These are phyloP conservation scores for Penicillium brevicompactum DNA, from an alignment of 2,329 filamentous ascomycete genomes.

Conservation along the genomic window DNA sequence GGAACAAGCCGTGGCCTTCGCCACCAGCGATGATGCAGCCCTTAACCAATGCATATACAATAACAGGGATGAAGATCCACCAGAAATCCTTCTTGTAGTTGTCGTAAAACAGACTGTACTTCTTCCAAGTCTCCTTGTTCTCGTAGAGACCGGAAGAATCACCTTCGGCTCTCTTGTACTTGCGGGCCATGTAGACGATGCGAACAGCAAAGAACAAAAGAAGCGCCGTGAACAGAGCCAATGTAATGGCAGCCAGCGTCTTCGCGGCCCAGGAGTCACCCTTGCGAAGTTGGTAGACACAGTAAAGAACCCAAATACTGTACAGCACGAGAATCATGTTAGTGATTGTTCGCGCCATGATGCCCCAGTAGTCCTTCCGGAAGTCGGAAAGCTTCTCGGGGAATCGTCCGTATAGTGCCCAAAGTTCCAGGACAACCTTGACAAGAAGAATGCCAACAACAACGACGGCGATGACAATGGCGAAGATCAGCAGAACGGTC, in stretches of 20 bases:
- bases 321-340: conserved; percentile 89
- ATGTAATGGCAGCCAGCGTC: conserved; percentile 75
- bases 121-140: conserved; percentile 86
- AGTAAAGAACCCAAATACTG: conserved; percentile 93
- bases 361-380: conserved; percentile 94
- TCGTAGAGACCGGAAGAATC: conserved; percentile 76
- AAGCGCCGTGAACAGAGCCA: conserved; percentile 76
- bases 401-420: conserved; percentile 87
- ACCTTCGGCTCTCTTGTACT: conserved; percentile 74
- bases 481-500: conserved; percentile 86
- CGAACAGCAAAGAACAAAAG: conserved; percentile 82
- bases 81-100: conserved; percentile 92
- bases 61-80: conserved; percentile 92
- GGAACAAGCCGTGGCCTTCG: conserved; percentile 80
- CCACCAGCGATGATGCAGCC: conserved; percentile 81
- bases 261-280: conserved; percentile 96
- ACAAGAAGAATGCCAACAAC: conserved; percentile 83
- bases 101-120: conserved; percentile 97
- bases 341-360: conserved; percentile 85
- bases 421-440: conserved; percentile 87
- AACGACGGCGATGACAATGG: conserved; percentile 81
- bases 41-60: conserved; percentile 88
- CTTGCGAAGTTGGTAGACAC: conserved; percentile 89
- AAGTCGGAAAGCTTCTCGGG: conserved; percentile 78
- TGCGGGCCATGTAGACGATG: conserved; percentile 75